Evolutionary conservation across 345 rosid species (phyloP), one percentile per base, ranked within the genome.

Genomic region (Durio zibethinus): DNA sequence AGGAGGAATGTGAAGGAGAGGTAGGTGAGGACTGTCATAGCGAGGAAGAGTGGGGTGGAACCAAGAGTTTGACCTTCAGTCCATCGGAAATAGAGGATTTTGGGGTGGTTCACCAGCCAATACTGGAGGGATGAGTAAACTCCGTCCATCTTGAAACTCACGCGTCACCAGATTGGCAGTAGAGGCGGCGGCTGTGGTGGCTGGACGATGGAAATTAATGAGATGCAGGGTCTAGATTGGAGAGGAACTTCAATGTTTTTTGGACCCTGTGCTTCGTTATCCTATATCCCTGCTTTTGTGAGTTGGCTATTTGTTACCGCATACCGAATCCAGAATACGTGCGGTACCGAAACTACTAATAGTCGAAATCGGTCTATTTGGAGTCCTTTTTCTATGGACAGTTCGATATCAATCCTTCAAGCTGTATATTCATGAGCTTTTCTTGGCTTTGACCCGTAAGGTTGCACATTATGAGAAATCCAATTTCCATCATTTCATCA

Each of bases 21-120:
- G 80, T 91, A 90, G 42, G 81, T 23, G 80, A 86, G 63, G 83
- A 92, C 80, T 20, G 87, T 63, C 80, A 69, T 5, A 81, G 71
- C 0, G 82, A 90, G 86, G 80, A 93, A 93, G 59, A 38, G 80
- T 2, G 82, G 81, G 56, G 95, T 74, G 82, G 98, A 91, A 81
- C 87, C 98, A 0, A 84, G 21, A 53, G 92, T 95, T 61, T 84
- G 87, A 45, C 82, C 83, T 42, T 82, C 87, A 15, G 31, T 77
- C 98, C 98, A 93, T 8, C 80, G 75, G 83, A 90, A 93, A 68
- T 83, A 50, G 72, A 83, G 84, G 77, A 95, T 88, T 29, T 42
- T 59, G 1, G 96, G 97, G 70, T 91, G 90, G 77, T 77, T 62
- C n/a, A 90, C 93, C n/a, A 91, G 88, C 87, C 85, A 90, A 76